Evolutionary conservation across 352 stramenopile genomes (phyloP), one percentile per base, ranked within the genome.

Genomic region (Globisporangium paroecandrum): DNA sequence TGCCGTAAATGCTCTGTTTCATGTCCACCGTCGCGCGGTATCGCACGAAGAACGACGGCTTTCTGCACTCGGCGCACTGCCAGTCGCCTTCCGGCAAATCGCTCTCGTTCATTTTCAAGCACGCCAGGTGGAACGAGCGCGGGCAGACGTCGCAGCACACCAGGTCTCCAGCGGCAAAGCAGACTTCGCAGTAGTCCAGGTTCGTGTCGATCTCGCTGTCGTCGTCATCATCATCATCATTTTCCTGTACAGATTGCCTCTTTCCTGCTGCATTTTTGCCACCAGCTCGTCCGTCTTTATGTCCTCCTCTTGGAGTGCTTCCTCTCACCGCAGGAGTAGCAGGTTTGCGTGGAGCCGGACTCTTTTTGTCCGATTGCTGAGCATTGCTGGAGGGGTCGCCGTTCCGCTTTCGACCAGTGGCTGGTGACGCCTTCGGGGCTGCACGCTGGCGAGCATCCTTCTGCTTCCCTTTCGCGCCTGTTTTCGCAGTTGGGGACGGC

Each of bases 101-200:
- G 55, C 77, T 82, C 62, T 93, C 82, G 6, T 69, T 78, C 76
- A 93, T 83, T 24, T 83, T 71, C 29, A 94, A 56, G 64, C 95
- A 98, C 34, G 85, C 82, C 29, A 90, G 55, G 68, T 98, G 95
- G 82, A 94, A 98, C 43, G 91, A 93, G 25, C 93, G 81, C 6
- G 94, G 94, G 62, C 95, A 98, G 34, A 90, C 85, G 53, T 95
- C 90, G 67, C 95, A 98, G 69, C 86, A 97, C 6, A 97, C 79
- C 1, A 98, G 65, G 68, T 96, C 87, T n/a, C 91, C 92, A 27
- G 81, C 81, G 9, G 77, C 77, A 15, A 83, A 69, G 66, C 95
- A 98, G 3, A 95, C 79, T 68, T 89, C 85, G 63, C 87, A 95
- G 58, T 89, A 95, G 70, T 95, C 87, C 36, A 95, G 70, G 61